Evolutionary conservation across 345 rosid genomes (phyloP).

Genomic region (Pseudoturritis turrita): DNA sequence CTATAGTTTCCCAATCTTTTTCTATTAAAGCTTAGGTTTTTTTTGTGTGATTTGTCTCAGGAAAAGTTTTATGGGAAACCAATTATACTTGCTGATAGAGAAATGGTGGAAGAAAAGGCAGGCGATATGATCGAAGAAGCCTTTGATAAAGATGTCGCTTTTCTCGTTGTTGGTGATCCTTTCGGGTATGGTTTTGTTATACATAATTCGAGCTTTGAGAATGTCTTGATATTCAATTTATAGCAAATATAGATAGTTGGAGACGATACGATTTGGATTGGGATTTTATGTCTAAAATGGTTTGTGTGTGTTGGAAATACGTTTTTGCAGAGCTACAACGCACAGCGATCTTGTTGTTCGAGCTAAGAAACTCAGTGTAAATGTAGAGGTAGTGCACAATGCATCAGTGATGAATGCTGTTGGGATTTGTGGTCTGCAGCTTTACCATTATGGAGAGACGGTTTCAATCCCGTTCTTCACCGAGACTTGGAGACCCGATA

Average conservation of each 20-base stretch:
- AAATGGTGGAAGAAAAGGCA: constrained; percentile 88
- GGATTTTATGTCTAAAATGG: not conserved
- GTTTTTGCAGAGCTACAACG: constrained; percentile 69
- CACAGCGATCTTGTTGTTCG: constrained; percentile 91
- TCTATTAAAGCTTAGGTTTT: not conserved
- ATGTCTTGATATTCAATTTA: not conserved
- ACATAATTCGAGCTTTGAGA: not conserved
- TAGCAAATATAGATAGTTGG: not conserved
- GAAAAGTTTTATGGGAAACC: constrained; percentile 71
- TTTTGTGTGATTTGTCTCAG: constrained; percentile 23
- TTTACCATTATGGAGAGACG: constrained; percentile 91
- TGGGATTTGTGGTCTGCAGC: constrained; percentile 87
- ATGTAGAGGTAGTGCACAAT: constrained; percentile 76
- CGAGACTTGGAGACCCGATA: constrained; percentile 84
- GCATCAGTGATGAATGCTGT: constrained; percentile 95
- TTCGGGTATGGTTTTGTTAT: constrained; percentile 50
- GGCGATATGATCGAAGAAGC: constrained; percentile 58
- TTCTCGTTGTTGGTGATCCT: constrained; percentile 96
- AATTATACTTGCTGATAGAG: constrained; percentile 73
- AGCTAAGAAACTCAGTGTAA: constrained; percentile 68
- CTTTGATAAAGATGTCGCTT: constrained; percentile 49
- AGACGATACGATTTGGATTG: not conserved
- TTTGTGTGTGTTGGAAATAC: not conserved
- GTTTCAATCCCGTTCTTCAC: constrained; percentile 86
- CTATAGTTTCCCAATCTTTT: not conserved